Evolutionary conservation across 2,329 filamentous ascomycete genomes (phyloP).

Genomic region (Fusarium burgessii): DNA sequence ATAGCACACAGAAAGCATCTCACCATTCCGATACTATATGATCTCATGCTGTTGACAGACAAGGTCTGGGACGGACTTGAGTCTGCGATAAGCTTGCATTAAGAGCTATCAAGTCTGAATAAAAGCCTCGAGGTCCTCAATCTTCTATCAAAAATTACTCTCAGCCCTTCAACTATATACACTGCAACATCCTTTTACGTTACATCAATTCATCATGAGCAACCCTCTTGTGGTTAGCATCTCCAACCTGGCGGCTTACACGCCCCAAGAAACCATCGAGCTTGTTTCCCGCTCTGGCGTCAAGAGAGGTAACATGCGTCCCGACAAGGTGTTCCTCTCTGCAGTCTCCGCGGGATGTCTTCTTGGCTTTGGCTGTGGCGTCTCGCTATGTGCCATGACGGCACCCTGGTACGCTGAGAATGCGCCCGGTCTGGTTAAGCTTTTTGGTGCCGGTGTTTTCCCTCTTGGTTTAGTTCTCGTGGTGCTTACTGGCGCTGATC

Average conservation of each 20-base stretch:
- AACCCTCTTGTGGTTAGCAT: constrained; percentile 34
- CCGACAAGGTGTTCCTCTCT: constrained; percentile 42
- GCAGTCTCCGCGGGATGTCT: constrained; percentile 39
- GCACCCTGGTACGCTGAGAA: constrained; percentile 44
- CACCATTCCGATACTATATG: not conserved
- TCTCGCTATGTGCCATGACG: constrained; percentile 37
- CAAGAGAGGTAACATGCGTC: constrained; percentile 32
- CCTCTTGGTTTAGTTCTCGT: constrained; percentile 40
- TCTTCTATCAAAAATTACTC: accelerated
- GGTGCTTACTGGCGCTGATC: constrained; percentile 37
- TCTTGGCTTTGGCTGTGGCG: constrained; percentile 40
- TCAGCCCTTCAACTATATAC: not conserved
- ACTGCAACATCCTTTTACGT: not conserved
- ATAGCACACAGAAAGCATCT: not conserved
- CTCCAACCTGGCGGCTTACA: constrained; percentile 35
- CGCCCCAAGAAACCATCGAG: constrained; percentile 40
- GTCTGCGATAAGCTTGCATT: not conserved
- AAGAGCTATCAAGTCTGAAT: not conserved
- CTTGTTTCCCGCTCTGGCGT: constrained; percentile 39
- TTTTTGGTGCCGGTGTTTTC: constrained; percentile 40
- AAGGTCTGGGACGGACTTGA: not conserved
- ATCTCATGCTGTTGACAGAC: not conserved
- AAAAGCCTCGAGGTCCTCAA: not conserved
- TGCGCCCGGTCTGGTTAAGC: constrained; percentile 39
- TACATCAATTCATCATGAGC: constrained; percentile 18